Percentiles rank a stretch among this genome's conserved stretches.
phyloP scores from a whole-genome alignment of 345 rosid genomes.

The Sisymbrium irio region DNA sequence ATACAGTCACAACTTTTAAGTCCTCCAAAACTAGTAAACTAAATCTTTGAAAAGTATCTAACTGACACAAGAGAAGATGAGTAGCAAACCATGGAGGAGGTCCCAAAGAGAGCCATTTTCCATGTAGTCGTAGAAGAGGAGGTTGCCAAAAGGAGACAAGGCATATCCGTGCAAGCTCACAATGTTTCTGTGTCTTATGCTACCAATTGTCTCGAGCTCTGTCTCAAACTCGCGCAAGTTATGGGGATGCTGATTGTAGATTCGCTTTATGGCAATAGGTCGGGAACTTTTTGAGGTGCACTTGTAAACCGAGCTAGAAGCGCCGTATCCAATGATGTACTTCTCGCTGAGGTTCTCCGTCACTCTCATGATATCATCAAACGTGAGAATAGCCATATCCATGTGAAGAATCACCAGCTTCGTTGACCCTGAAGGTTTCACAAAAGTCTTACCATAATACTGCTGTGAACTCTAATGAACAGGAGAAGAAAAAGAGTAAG shows the following conservation, averaged over 20 bases:
- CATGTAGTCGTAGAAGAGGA: constrained; percentile 97
- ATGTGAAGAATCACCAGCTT: constrained; percentile 93
- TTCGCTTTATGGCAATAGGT: constrained; percentile 91
- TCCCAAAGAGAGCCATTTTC: constrained; percentile 97
- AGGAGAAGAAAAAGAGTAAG: not conserved
- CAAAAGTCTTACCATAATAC: not conserved
- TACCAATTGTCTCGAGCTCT: constrained; percentile 91
- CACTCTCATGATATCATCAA: constrained; percentile 83
- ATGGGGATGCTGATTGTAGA: constrained; percentile 61
- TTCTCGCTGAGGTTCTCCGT: constrained; percentile 89
- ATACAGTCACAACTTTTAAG: not conserved
- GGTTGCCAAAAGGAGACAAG: constrained; percentile 71
- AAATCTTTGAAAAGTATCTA: not conserved
- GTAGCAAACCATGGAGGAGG: constrained; percentile 75
- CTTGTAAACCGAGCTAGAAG: constrained; percentile 89
- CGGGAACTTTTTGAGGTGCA: constrained; percentile 80
- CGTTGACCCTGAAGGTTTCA: constrained; percentile 53
- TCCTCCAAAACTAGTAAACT: not conserved
- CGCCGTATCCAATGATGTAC: constrained; percentile 81
- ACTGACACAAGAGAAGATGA: not conserved
- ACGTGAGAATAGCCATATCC: constrained; percentile 93
- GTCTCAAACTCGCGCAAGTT: constrained; percentile 82
- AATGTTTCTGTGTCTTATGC: constrained; percentile 91
- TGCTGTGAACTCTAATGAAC: not conserved
- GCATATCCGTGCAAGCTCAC: constrained; percentile 95